These are phyloP conservation scores for Pistacia integerrima DNA, from an alignment of 345 rosid genomes.

Conservation along the genomic window DNA sequence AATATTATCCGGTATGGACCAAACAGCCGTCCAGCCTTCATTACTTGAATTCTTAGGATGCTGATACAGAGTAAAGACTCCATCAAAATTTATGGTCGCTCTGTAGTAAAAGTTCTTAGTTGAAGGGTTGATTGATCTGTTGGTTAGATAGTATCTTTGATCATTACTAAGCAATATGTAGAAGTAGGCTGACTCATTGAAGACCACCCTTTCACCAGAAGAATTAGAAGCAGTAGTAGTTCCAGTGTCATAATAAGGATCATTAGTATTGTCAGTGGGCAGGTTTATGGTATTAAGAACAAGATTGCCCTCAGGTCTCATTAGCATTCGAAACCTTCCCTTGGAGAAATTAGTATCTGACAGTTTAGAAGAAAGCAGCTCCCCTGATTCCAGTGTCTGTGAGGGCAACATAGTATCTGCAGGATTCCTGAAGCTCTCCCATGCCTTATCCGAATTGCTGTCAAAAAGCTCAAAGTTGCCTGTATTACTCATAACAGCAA, in stretches of 20 bases:
- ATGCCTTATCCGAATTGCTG: neutral
- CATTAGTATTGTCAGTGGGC: slow-evolving; percentile 2
- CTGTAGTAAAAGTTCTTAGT: slow-evolving; percentile 8
- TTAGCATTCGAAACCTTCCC: slow-evolving; percentile 12
- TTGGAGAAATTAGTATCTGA: slow-evolving; percentile 10
- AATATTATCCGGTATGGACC: slow-evolving; percentile 20
- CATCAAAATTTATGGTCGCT: slow-evolving; percentile 19
- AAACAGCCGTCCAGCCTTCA: slow-evolving; percentile 13
- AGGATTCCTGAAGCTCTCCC: slow-evolving; percentile 12
- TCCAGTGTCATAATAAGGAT: slow-evolving; percentile 15
- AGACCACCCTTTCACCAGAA: slow-evolving; percentile 4
- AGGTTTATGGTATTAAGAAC: slow-evolving; percentile 20
- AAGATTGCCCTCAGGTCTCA: slow-evolving; percentile 14
- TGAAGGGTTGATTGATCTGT: neutral
- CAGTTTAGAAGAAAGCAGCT: slow-evolving; percentile 1
- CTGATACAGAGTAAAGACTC: slow-evolving; percentile 15
- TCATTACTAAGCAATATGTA: slow-evolving; percentile 1
- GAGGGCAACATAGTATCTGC: slow-evolving; percentile 17
- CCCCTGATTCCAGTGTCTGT: neutral
- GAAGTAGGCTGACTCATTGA: slow-evolving; percentile 21
- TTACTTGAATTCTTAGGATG: slow-evolving; percentile 8
- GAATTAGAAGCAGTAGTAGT: neutral
- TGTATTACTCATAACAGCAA: slow-evolving; percentile 3
- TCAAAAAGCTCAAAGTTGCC: slow-evolving; percentile 16
- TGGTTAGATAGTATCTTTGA: neutral